Evolutionary conservation across 1,284 basidiomycete genomes (phyloP).

Genomic region (Malassezia sp.): DNA sequence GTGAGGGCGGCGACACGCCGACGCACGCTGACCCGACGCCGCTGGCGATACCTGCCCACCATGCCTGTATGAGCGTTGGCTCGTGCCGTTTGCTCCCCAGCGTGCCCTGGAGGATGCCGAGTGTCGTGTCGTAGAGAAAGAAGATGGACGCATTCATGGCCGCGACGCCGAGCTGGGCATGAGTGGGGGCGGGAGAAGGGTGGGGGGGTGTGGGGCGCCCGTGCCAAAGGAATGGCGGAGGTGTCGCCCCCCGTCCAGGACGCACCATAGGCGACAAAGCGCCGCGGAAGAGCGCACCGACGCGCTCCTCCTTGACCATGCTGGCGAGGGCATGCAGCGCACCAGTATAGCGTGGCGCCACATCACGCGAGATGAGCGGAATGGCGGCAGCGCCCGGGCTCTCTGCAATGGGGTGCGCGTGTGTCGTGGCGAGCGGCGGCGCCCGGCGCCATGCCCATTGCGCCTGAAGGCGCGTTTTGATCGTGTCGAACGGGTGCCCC

Average conservation of each 20-base stretch:
- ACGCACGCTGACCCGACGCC: conserved; percentile 25
- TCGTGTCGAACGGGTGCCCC: conserved; percentile 39
- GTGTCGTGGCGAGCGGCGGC: neutral
- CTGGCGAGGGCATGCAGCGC: conserved; percentile 30
- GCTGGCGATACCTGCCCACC: conserved; percentile 27
- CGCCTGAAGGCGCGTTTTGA: conserved; percentile 38
- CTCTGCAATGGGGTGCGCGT: too few species aligned
- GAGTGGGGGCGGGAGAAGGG: too few species aligned
- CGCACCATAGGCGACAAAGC: conserved; percentile 12
- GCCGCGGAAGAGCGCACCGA: conserved; percentile 30
- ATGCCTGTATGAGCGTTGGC: conserved; percentile 18
- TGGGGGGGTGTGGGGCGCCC: too few species aligned
- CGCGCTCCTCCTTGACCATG: conserved; percentile 29
- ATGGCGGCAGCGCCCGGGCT: too few species aligned
- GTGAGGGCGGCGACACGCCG: too few species aligned
- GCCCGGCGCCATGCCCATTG: conserved; percentile 4
- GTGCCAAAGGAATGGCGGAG: conserved; percentile 24
- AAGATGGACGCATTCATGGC: conserved; percentile 43
- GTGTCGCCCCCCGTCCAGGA: conserved; percentile 32
- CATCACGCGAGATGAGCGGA: too few species aligned
- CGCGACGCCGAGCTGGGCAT: conserved; percentile 27
- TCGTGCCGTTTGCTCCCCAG: conserved; percentile 1
- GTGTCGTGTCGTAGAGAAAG: conserved; percentile 26
- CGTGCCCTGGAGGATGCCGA: conserved; percentile 16
- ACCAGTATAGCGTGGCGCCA: conserved; percentile 5